Conservation (phyloP, 495 filamentous ascomycete genomes). For the Penicillium canariense region DNA sequence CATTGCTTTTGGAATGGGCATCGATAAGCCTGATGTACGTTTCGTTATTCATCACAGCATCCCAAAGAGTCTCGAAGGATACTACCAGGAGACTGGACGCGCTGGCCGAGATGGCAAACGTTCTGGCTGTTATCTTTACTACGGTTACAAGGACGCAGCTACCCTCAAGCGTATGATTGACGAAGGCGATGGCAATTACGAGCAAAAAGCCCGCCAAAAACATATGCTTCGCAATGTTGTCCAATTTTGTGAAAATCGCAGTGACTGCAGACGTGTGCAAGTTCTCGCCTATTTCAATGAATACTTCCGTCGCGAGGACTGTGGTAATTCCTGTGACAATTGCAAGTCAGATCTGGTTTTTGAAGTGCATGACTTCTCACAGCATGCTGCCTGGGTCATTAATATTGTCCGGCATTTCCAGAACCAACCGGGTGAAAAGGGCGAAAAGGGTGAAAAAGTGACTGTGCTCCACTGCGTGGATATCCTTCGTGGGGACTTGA, state of each 20-base stretch:
- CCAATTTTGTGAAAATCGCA: conserved; percentile 82
- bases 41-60: conserved; percentile 91
- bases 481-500: conserved; percentile 57
- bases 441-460: conserved; percentile 31
- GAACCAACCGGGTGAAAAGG: conserved; percentile 29
- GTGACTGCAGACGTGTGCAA: conserved; percentile 82
- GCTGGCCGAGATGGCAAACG: conserved; percentile 86
- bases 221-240: conserved; percentile 82
- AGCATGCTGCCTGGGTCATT: conserved; percentile 67
- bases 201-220: conserved; percentile 79
- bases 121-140: conserved; percentile 90
- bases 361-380: conserved; percentile 69
- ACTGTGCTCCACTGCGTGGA: conserved; percentile 57
- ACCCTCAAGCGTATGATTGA: conserved; percentile 72
- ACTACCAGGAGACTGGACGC: conserved; percentile 96
- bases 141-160: conserved; percentile 69
- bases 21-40: conserved; percentile 93
- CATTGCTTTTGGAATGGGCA: conserved; percentile 98
- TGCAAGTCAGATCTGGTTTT: conserved; percentile 69
- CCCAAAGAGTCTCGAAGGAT: conserved; percentile 95
- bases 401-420: conserved; percentile 60
- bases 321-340: conserved; percentile 77
- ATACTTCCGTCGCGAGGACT: conserved; percentile 66
- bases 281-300: conserved; percentile 93
- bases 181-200: conserved; percentile 64